Evolutionary conservation across 495 filamentous ascomycete species (phyloP).

Genomic region (Penicilliopsis zonata): DNA sequence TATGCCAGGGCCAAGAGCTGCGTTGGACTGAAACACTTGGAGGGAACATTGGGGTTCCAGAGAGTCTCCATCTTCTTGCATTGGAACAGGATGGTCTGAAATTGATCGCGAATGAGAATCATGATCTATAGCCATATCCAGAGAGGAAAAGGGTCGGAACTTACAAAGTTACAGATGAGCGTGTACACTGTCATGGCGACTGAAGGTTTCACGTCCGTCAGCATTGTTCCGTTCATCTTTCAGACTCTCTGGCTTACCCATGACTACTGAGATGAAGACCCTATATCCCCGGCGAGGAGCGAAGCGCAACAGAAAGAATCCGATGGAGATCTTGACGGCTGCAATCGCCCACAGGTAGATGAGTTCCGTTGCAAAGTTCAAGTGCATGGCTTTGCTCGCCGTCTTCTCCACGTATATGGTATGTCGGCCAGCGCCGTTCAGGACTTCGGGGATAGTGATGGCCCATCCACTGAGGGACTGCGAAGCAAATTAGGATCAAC

Average conservation of each 20-base stretch:
- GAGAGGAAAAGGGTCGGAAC: background rate
- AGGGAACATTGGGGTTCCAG: conserved; percentile 22
- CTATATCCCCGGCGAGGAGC: conserved; percentile 19
- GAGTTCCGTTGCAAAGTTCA: conserved; percentile 32
- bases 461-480: conserved; percentile 18
- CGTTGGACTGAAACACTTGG: conserved; percentile 19
- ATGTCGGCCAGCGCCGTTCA: conserved; percentile 30
- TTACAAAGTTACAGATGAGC: conserved; percentile 15
- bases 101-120: background rate
- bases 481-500: conserved; percentile 1
- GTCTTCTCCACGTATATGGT: conserved; percentile 15
- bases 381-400: conserved; percentile 19
- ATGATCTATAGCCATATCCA: background rate
- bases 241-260: conserved; percentile 5
- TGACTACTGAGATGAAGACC: conserved; percentile 18
- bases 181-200: conserved; percentile 29
- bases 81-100: conserved; percentile 14
- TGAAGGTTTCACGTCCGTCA: conserved; percentile 11
- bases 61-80: conserved; percentile 12
- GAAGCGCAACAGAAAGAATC: conserved; percentile 32
- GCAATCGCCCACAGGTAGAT: conserved; percentile 29
- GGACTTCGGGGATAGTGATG: conserved; percentile 21
- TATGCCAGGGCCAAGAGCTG: conserved; percentile 22
- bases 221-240: background rate
- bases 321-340: conserved; percentile 34